Evolutionary conservation across 202 grass and related monocot genomes (phyloP).

Genomic region (Schoenoplectus tabernaemontani): DNA sequence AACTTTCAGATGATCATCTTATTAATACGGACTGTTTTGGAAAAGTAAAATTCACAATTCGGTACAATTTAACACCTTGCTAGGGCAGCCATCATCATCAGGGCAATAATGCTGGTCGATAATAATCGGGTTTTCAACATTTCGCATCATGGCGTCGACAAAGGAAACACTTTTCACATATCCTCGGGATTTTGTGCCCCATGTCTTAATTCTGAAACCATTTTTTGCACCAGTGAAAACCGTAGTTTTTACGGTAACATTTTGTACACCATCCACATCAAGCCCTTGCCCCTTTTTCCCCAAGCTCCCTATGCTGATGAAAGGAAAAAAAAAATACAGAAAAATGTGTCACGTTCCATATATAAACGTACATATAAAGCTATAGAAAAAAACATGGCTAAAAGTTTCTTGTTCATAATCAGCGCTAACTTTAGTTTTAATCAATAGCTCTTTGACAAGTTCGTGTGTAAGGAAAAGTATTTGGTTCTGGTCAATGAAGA

Average conservation of each 20-base stretch:
- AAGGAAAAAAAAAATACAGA: background rate
- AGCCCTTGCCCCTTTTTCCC: slow-evolving; percentile 47
- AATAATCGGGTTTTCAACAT: slow-evolving; percentile 75
- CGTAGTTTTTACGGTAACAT: slow-evolving; percentile 85
- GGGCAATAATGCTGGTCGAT: slow-evolving; percentile 95
- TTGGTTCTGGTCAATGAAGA: background rate
- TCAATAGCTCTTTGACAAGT: background rate
- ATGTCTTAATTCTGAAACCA: slow-evolving; percentile 81
- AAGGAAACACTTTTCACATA: slow-evolving; percentile 47
- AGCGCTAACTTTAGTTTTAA: too few species aligned
- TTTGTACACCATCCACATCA: slow-evolving; percentile 49
- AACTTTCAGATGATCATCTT: background rate
- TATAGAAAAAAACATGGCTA: background rate
- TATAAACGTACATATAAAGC: background rate
- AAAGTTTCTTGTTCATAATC: too few species aligned
- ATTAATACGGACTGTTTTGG: background rate
- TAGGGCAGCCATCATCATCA: slow-evolving; percentile 28
- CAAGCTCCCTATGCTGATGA: slow-evolving; percentile 69
- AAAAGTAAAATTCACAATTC: background rate
- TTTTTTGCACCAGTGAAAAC: slow-evolving; percentile 61
- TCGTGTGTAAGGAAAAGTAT: background rate
- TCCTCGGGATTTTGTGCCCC: slow-evolving; percentile 47
- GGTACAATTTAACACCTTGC: slow-evolving; percentile 20
- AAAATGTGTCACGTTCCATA: background rate
- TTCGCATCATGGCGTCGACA: slow-evolving; percentile 40